Percentiles rank a stretch among this genome's conserved stretches.
Conservation (phyloP, 352 stramenopile genomes). For the Phytopythium ostracodes region DNA sequence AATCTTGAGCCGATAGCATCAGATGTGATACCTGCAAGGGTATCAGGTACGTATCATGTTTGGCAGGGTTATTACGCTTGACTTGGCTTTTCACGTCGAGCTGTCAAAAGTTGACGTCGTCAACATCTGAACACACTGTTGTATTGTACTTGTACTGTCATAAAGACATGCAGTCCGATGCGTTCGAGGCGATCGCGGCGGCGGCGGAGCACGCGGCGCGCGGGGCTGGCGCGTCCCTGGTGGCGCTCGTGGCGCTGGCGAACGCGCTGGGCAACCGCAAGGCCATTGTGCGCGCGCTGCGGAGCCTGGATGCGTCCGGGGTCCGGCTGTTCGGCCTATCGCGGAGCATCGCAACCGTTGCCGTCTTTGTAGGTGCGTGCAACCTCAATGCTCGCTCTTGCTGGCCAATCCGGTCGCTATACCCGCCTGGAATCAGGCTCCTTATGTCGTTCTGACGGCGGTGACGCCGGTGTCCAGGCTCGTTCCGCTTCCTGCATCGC, state of each 20-base stretch:
- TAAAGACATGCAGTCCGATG: constrained; percentile 2
- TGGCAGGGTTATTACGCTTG: not conserved
- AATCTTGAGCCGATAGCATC: not conserved
- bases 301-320: constrained; percentile 8
- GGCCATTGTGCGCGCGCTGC: constrained; percentile 11
- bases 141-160: no score
- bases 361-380: constrained; percentile 54
- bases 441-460: constrained; percentile 7
- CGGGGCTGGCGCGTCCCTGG: constrained; percentile 22
- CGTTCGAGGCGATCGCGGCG: constrained; percentile 1
- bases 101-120: no score
- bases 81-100: no score
- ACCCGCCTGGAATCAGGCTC: no score
- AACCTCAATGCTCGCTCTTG: not conserved
- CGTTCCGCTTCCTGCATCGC: constrained; percentile 7
- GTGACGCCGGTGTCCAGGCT: constrained; percentile 26
- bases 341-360: constrained; percentile 42
- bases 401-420: not conserved
- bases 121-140: no score
- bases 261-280: constrained; percentile 30
- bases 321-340: constrained; percentile 25
- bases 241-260: constrained; percentile 14
- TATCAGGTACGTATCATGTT: not conserved
- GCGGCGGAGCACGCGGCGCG: constrained; percentile 28
- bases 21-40: not conserved